A percentile compares a stretch with the other conserved stretches of the same genome.
Conservation (phyloP, 768 basidiomycete genomes). For the Coprinellus aureogranulatus region DNA sequence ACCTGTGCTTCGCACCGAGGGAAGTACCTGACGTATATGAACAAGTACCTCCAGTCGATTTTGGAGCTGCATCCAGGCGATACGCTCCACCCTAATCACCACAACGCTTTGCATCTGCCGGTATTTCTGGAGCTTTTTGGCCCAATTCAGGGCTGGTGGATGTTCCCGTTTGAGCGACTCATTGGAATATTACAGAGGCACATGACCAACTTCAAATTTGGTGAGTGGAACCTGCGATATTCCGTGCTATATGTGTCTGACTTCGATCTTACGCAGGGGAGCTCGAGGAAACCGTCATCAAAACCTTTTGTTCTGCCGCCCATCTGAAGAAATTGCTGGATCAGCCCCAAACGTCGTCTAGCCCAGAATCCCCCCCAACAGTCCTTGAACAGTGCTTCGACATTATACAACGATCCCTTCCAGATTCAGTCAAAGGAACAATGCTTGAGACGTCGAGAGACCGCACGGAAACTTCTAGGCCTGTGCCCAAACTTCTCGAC, state of each 20-base stretch:
- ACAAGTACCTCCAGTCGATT: constrained; percentile 10
- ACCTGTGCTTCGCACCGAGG: too few relatives aligned
- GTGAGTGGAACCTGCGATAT: constrained; percentile 5
- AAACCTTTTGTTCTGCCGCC: neutral
- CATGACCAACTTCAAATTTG: constrained; percentile 28
- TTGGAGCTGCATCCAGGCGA: constrained; percentile 1
- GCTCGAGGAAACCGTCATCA: constrained; percentile 5
- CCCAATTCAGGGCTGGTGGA: constrained; percentile 36
- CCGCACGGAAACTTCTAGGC: too few relatives aligned
- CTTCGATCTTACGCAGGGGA: neutral
- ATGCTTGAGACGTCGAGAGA: too few relatives aligned
- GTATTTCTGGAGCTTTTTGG: constrained; percentile 34
- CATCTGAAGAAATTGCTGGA: neutral
- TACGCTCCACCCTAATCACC: constrained; percentile 16
- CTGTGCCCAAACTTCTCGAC: too few relatives aligned
- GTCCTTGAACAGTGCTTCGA: neutral
- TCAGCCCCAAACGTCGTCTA: neutral
- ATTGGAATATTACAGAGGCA: constrained; percentile 35
- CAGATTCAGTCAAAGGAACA: too few relatives aligned
- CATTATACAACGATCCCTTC: neutral
- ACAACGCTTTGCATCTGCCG: constrained; percentile 32
- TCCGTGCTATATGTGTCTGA: neutral
- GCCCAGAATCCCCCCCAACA: neutral
- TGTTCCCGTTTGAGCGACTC: constrained; percentile 35
- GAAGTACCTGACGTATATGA: constrained; percentile 5